phyloP scores from a whole-genome alignment of 805 yeast species.

The Hanseniaspora hatyaiensis region DNA sequence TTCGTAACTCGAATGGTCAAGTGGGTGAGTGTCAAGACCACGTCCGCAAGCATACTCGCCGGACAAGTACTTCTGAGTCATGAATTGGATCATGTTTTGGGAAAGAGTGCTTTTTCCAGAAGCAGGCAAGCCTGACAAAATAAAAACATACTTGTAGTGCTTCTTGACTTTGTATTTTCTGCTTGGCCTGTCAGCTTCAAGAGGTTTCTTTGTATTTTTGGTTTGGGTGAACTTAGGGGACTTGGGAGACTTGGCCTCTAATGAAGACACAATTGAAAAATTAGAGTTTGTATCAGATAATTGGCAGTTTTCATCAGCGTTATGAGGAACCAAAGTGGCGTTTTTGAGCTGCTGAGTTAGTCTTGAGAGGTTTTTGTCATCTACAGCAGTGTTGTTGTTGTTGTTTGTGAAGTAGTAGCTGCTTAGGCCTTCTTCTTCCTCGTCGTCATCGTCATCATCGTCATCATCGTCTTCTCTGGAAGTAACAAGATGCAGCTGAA shows the following conservation, averaged over 20 bases:
- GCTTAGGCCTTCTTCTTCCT: too few relatives aligned
- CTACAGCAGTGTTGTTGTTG: too few relatives aligned
- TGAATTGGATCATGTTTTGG: conserved; percentile 48
- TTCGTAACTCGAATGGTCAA: too few relatives aligned
- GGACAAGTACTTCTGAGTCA: conserved; percentile 27
- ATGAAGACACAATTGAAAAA: conserved; percentile 7
- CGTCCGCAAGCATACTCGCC: not conserved
- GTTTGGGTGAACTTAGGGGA: too few relatives aligned
- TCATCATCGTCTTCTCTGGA: conserved; percentile 10
- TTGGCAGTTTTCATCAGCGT: not conserved
- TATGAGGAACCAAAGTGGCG: not conserved
- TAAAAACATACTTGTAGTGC: conserved; percentile 41
- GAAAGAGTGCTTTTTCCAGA: conserved; percentile 66
- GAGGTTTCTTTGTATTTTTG: not conserved
- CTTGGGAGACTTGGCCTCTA: conserved; percentile 2
- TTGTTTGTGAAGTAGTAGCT: not conserved
- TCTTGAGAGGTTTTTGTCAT: not conserved
- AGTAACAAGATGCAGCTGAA: conserved; percentile 4
- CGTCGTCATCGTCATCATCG: conserved; percentile 2
- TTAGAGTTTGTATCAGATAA: conserved; percentile 1
- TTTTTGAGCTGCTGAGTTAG: not conserved
- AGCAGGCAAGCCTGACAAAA: conserved; percentile 69
- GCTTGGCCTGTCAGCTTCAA: not conserved
- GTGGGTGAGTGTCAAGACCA: too few relatives aligned
- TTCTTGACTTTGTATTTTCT: conserved; percentile 1